Evolutionary conservation across 306 rosid genomes (phyloP).

Genomic region (Quillaja saponaria): DNA sequence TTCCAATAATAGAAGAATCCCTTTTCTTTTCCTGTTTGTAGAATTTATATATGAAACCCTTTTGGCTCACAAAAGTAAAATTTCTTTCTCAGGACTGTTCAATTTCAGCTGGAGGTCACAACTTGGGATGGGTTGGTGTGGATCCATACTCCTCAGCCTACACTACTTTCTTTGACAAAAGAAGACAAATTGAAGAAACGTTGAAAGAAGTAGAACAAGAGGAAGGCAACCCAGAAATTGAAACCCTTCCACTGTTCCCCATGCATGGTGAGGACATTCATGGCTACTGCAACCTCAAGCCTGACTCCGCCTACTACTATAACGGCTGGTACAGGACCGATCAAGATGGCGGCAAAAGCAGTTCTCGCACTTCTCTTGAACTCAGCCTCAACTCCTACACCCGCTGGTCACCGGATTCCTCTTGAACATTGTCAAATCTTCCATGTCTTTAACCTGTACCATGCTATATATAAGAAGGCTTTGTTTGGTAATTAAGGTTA

Average conservation of each 20-base stretch:
- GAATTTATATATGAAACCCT: conserved; percentile 2
- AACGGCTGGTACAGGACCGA: conserved; percentile 49
- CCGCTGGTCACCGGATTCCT: conserved; percentile 52
- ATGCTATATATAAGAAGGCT: too few species aligned
- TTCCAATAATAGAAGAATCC: conserved; percentile 32
- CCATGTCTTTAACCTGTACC: too few species aligned
- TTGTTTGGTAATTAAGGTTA: conserved; percentile 19
- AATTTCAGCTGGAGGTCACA: conserved; percentile 62
- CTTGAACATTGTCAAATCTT: conserved; percentile 21
- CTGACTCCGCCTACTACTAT: conserved; percentile 54
- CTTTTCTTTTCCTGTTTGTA: background rate
- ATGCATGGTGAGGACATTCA: conserved; percentile 76
- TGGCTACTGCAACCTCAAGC: conserved; percentile 55
- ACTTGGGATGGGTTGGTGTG: conserved; percentile 63
- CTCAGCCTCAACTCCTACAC: conserved; percentile 82
- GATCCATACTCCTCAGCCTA: conserved; percentile 65
- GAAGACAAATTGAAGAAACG: conserved; percentile 41
- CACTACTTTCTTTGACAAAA: conserved; percentile 53
- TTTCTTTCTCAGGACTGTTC: conserved; percentile 54
- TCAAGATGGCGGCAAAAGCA: conserved; percentile 32
- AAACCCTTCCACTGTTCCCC: conserved; percentile 93
- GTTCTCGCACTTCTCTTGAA: conserved; percentile 73
- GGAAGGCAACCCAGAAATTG: conserved; percentile 50
- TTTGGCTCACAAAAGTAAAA: conserved; percentile 12
- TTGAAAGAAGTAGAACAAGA: conserved; percentile 30